Percentiles rank a stretch among this genome's conserved stretches.
phyloP scores from a whole-genome alignment of 2,329 filamentous ascomycete species.

The Apiospora kogelbergensis region DNA sequence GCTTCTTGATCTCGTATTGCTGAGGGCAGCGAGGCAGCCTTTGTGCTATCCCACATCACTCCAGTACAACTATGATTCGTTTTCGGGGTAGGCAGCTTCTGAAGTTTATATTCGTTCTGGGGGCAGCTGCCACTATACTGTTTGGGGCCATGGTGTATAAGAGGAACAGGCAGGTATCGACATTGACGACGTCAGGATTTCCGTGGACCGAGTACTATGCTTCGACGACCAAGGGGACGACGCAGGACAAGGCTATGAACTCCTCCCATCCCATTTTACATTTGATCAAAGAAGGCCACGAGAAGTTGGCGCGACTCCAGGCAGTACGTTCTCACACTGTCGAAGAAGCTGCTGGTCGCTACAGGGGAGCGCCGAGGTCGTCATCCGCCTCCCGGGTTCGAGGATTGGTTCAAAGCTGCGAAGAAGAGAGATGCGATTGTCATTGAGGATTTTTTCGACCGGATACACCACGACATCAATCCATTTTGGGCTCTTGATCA shows the following conservation, averaged over 20 bases:
- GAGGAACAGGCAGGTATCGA: not conserved
- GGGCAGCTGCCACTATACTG: not conserved
- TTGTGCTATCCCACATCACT: not conserved
- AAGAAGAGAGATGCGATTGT: slow-evolving; percentile 49
- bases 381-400: slow-evolving; percentile 62
- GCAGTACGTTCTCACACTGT: slow-evolving; percentile 47
- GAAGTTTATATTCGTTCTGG: not conserved
- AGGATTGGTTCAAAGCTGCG: slow-evolving; percentile 57
- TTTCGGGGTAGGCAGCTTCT: not conserved
- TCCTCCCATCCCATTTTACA: slow-evolving; percentile 46
- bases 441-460: slow-evolving; percentile 64
- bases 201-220: not conserved
- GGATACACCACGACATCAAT: slow-evolving; percentile 61
- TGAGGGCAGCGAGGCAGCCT: not conserved
- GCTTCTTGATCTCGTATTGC: not conserved
- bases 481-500: slow-evolving; percentile 59
- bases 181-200: not conserved
- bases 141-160: not conserved
- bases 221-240: not conserved
- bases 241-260: not conserved
- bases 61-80: not conserved
- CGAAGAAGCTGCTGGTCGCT: slow-evolving; percentile 51
- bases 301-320: slow-evolving; percentile 41
- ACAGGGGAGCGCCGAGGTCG: slow-evolving; percentile 55
- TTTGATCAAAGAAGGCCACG: slow-evolving; percentile 45